Evolutionary conservation across 169 alveolate species (phyloP), one percentile per base, ranked within the genome.

Genomic region (Babesia microti): DNA sequence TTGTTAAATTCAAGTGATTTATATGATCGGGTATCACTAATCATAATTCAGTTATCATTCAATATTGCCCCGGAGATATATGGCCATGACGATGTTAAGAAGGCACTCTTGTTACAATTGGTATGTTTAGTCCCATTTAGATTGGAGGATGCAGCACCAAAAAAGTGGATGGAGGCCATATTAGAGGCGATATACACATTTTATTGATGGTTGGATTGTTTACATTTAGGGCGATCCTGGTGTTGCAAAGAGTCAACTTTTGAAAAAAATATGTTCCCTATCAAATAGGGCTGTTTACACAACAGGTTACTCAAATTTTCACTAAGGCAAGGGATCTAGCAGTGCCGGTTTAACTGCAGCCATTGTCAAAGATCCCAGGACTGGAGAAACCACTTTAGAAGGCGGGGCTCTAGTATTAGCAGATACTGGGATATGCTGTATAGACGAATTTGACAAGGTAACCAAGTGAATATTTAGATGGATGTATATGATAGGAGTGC

Each of bases 141-240:
- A 45, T 75, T 11, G 98, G 98, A 14, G 99, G 99, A 27, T 89
- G 82, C 9, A 80, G 91, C 27, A 82, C 85, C 50, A 82, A 81
- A 63, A 85, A 79, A 60, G 78, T 72, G 19, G 98, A 91, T 43
- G 98, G 98, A 4, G 94, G 94, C 76, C 80, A 87, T 48, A 94
- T 94, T 34, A 91, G 99, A 61, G 99, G 99, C n/a, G 93, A 93
- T 67, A 75, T 96, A 40, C 96, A 96, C 79, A 83, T 93, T 15
- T 74, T 94, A 41, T 78, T 96, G 29, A 88, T 96, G 88, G 41
- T 34, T n/a, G n/a, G n/a, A n/a, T n/a, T n/a, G n/a, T n/a, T n/a
- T n/a, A n/a, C n/a, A n/a, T n/a, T n/a, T n/a, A n/a, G n/a, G 85
- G 85, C 1, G 98, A 93, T 65, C 99, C 99, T 3, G 99, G 99